phyloP scores from a whole-genome alignment of 768 basidiomycete genomes.

The Phlegmacium glaucopus region DNA sequence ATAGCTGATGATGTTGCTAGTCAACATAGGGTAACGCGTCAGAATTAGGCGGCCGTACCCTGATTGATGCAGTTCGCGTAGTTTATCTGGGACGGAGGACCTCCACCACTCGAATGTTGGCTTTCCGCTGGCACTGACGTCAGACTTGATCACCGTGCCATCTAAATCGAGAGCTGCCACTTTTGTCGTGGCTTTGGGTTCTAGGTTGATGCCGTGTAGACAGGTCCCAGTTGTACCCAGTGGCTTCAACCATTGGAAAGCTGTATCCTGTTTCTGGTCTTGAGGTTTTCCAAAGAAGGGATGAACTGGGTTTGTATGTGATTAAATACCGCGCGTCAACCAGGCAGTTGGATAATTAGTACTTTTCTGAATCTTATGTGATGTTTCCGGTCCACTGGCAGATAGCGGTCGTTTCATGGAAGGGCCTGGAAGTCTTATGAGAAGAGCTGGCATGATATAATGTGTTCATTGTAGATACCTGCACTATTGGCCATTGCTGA shows the following conservation, averaged over 20 bases:
- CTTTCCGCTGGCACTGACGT: conserved; percentile 33
- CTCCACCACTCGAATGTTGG: conserved; percentile 73
- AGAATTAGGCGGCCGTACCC: conserved; percentile 43
- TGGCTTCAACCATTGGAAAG: conserved; percentile 39
- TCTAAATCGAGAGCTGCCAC: conserved; percentile 86
- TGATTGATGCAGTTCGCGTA: conserved; percentile 54
- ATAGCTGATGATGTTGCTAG: conserved; percentile 40
- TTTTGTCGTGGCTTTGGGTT: conserved; percentile 45
- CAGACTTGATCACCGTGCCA: conserved; percentile 76
- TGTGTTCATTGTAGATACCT: no score
- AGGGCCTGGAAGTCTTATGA: conserved; percentile 1
- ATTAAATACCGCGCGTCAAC: neutral
- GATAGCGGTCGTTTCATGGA: conserved; percentile 13
- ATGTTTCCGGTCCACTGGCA: conserved; percentile 3
- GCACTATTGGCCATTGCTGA: no score
- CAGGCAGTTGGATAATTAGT: neutral
- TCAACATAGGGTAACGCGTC: neutral
- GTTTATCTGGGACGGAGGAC: conserved; percentile 52
- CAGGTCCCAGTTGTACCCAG: conserved; percentile 37
- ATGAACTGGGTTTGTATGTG: conserved; percentile 22
- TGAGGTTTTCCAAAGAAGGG: conserved; percentile 29
- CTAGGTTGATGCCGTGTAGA: conserved; percentile 38
- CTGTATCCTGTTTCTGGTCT: conserved; percentile 12
- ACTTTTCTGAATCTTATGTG: conserved; percentile 14
- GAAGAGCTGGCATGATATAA: no score